Conservation (phyloP, 2,329 filamentous ascomycete species). For the Penicillium sp. region DNA sequence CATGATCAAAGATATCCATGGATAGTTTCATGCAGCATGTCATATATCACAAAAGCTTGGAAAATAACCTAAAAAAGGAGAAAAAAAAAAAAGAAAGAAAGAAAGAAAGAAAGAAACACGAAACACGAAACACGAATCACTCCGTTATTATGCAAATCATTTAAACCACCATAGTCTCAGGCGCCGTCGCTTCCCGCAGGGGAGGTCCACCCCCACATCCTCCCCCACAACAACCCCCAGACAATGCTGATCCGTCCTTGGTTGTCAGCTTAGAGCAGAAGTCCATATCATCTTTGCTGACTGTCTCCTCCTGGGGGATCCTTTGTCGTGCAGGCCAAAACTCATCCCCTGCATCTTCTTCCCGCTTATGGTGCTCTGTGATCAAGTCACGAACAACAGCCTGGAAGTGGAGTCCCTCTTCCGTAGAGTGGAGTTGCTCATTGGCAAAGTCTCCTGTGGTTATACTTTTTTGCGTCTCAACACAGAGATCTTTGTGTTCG, state of each 20-base stretch:
- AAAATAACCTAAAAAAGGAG: neutral
- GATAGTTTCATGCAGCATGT: neutral
- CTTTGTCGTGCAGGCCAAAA: slow-evolving; percentile 52
- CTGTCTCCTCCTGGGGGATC: slow-evolving; percentile 25
- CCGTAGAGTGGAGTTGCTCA: slow-evolving; percentile 60
- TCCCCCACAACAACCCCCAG: slow-evolving; percentile 21
- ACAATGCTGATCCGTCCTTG: neutral
- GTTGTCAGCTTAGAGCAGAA: slow-evolving; percentile 28
- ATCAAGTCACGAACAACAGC: slow-evolving; percentile 50
- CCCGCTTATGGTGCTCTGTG: slow-evolving; percentile 46
- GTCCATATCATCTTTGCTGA: slow-evolving; percentile 31
- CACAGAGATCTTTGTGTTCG: slow-evolving; percentile 63
- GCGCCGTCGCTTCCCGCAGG: slow-evolving; percentile 2
- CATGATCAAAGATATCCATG: neutral
- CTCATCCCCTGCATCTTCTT: slow-evolving; percentile 46
- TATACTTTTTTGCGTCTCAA: slow-evolving; percentile 57
- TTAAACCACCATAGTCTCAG: slow-evolving; percentile 19
- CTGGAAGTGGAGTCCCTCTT: slow-evolving; percentile 59
- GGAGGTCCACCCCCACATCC: slow-evolving; percentile 14
- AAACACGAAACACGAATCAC: too few species aligned
- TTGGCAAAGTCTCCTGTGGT: slow-evolving; percentile 59
- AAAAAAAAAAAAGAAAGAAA: neutral
- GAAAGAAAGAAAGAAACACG: too few species aligned
- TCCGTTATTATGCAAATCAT: neutral
- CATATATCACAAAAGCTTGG: neutral